phyloP scores from a whole-genome alignment of 768 basidiomycete genomes.

The Rhodotorula graminis region DNA sequence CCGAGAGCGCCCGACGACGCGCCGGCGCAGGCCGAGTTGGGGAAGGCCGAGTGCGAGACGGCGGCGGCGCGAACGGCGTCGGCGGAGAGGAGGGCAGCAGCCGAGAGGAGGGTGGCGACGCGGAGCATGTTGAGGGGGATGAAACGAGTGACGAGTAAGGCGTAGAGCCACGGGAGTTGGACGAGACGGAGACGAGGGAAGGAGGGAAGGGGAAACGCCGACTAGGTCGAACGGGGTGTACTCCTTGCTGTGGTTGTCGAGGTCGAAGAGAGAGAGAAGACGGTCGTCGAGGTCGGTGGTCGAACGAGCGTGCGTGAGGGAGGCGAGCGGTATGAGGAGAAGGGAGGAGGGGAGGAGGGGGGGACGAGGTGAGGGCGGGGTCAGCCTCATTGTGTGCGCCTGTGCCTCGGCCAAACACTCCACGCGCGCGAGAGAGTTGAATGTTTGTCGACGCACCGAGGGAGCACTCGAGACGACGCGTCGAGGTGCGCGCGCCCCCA shows the following conservation, averaged over 20 bases:
- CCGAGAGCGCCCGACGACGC: slow-evolving; percentile 11
- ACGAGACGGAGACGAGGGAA: not conserved
- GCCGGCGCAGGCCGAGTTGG: slow-evolving; percentile 36
- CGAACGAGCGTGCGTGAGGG: not conserved
- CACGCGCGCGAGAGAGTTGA: too few species aligned
- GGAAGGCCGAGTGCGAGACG: slow-evolving; percentile 37
- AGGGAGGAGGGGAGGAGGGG: not conserved
- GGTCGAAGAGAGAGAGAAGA: not conserved
- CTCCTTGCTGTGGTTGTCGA: not conserved
- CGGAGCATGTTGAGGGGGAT: slow-evolving; percentile 20
- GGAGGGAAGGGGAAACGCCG: not conserved
- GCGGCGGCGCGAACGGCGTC: slow-evolving; percentile 21
- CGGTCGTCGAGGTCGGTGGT: not conserved
- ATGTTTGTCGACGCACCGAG: too few species aligned
- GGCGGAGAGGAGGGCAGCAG: slow-evolving; percentile 22
- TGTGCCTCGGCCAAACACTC: too few species aligned
- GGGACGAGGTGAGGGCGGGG: not conserved
- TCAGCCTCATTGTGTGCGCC: not conserved
- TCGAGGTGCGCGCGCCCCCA: too few species aligned
- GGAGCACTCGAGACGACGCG: too few species aligned
- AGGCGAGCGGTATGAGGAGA: slow-evolving; percentile 1
- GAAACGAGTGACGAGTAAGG: slow-evolving; percentile 29
- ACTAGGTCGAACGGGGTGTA: not conserved
- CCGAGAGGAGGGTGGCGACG: slow-evolving; percentile 26
- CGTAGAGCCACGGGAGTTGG: slow-evolving; percentile 34